Base-by-base conservation (phyloP, 257 asterid genomes). In the Datura wrightii region DNA sequence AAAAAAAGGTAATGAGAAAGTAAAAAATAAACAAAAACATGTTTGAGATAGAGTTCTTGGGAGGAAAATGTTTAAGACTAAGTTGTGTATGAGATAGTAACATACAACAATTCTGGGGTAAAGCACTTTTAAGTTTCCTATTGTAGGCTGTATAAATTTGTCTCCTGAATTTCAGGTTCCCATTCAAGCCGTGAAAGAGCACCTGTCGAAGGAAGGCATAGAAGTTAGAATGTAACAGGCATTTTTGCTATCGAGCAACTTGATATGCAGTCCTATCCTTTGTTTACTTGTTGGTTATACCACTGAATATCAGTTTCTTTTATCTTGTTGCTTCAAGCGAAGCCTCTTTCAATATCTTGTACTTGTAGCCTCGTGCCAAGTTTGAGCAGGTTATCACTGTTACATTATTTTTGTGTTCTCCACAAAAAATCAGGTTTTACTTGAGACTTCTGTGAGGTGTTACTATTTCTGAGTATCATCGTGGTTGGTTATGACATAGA, bases 151-250 rank as follows among this genome's bases (percentile, higher is more conserved):
- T 59, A 10, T 62, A 58, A 67, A 24, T n/a, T 71, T 46, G 62
- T 83, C 83, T 42, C 82, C 31, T 18, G 39, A 11, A 50, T 85
- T 82, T 46, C 92, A 94, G 97, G 97, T 94, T 62, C 92, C 93
- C 5, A 89, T 94, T 84, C 92, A 81, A 80, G 84, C 93, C 58
- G 97, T 92, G 88, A 94, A 94, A 88, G 88, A 87, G 83, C 97
- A 92, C 85, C 84, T 92, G 86, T 79, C 83, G 36, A 79, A 91
- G 66, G 89, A 86, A 53, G 93, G 95, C 42, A 87, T 92, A 53
- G 97, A 92, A 87, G 95, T 93, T 82, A 88, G 94, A 87, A 82
- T 84, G 74, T 92, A 79, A 87, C 66, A 2, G 31, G 6, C 39
- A 76, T 50, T 13, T 70, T 74, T 74, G 24, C 14, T 24, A 14